phyloP scores from a whole-genome alignment of 176 grass and related monocot species.

The Oryza meridionalis region DNA sequence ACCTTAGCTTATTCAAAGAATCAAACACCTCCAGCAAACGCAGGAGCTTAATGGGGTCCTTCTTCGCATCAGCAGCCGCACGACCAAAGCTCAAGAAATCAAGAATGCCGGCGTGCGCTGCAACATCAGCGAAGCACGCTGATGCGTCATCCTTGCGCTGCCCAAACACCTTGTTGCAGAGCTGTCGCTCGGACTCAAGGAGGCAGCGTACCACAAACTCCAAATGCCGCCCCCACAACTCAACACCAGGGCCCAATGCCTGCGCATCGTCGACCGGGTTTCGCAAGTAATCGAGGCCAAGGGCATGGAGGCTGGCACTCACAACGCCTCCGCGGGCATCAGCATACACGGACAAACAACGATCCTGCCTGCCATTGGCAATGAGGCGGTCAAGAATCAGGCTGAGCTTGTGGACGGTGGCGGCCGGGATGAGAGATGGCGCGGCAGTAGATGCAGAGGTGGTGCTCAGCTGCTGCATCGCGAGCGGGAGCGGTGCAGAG shows the following conservation, averaged over 20 bases:
- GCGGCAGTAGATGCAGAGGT: constrained; percentile 9
- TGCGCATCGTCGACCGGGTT: constrained; percentile 44
- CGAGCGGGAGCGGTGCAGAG: constrained; percentile 58
- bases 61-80: constrained; percentile 67
- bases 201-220: constrained; percentile 65
- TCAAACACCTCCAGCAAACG: constrained; percentile 76
- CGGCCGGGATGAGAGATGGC: constrained; percentile 49
- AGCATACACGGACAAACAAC: constrained; percentile 40
- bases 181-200: constrained; percentile 64
- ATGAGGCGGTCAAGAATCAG: constrained; percentile 67
- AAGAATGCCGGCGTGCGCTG: constrained; percentile 50
- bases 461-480: constrained; percentile 42
- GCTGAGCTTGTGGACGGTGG: constrained; percentile 61
- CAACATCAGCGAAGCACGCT: constrained; percentile 61
- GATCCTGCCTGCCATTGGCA: constrained; percentile 45
- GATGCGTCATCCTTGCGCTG: constrained; percentile 44
- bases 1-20: constrained; percentile 66
- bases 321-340: constrained; percentile 56
- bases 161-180: constrained; percentile 65
- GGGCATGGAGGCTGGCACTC: constrained; percentile 49
- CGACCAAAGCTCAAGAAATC: constrained; percentile 69
- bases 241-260: constrained; percentile 48
- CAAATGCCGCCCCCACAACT: constrained; percentile 61
- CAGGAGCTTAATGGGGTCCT: constrained; percentile 83
- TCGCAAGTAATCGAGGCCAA: constrained; percentile 63